These are phyloP conservation scores for Colletotrichum sp. DNA, from an alignment of 2,329 filamentous ascomycete genomes.

Conservation along the genomic window DNA sequence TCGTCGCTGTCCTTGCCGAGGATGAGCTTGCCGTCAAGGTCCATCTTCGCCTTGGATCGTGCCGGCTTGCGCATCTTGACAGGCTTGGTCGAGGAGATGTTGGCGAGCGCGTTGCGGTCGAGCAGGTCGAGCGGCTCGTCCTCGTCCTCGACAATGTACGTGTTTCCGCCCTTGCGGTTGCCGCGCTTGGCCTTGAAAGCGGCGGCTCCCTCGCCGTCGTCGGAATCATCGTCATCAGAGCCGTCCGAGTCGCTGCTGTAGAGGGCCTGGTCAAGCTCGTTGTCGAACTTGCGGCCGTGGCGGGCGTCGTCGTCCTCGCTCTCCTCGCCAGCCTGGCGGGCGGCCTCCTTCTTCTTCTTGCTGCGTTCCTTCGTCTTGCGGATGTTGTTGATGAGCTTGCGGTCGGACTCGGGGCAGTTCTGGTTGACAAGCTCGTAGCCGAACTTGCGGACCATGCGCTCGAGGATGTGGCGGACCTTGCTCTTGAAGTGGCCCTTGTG, in stretches of 20 bases:
- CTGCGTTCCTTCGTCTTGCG: slow-evolving; percentile 91
- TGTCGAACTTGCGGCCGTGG: slow-evolving; percentile 75
- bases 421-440: slow-evolving; percentile 82
- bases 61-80: slow-evolving; percentile 64
- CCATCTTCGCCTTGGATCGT: slow-evolving; percentile 70
- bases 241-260: slow-evolving; percentile 77
- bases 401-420: slow-evolving; percentile 83
- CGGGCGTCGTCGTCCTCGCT: slow-evolving; percentile 59
- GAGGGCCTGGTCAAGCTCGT: slow-evolving; percentile 94
- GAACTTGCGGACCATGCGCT: slow-evolving; percentile 91
- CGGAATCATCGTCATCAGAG: slow-evolving; percentile 68
- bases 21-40: slow-evolving; percentile 82
- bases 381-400: slow-evolving; percentile 91
- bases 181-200: slow-evolving; percentile 49
- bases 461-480: slow-evolving; percentile 97
- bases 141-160: slow-evolving; percentile 93
- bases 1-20: slow-evolving; percentile 65
- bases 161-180: slow-evolving; percentile 66
- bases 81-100: slow-evolving; percentile 91
- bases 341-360: slow-evolving; percentile 85
- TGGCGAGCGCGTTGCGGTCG: slow-evolving; percentile 85
- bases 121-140: slow-evolving; percentile 95
- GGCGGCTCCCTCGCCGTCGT: slow-evolving; percentile 48
- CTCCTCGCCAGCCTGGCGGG: slow-evolving; percentile 60
- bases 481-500: slow-evolving; percentile 97